Evolutionary conservation across 495 filamentous ascomycete genomes (phyloP).

Genomic region (Cercophora sp.): DNA sequence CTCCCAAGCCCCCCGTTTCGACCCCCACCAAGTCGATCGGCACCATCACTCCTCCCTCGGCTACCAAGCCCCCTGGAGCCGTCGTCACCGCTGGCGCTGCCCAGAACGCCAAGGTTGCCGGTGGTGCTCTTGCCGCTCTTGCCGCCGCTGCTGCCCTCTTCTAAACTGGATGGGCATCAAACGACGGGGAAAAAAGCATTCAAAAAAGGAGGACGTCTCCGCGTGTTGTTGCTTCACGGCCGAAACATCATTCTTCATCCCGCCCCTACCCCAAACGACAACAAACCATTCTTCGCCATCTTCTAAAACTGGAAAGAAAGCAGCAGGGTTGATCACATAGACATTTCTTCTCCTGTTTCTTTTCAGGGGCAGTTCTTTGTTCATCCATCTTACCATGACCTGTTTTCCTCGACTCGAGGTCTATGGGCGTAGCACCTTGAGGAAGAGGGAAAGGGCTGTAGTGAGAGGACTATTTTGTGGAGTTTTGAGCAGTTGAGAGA

Average conservation of each 20-base stretch:
- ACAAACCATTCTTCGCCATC: neutral
- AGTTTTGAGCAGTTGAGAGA: neutral
- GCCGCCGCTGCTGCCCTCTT: conserved; percentile 31
- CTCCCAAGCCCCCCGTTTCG: conserved; percentile 9
- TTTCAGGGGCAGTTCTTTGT: too few relatives aligned
- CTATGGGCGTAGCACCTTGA: neutral
- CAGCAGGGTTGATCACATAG: too few relatives aligned
- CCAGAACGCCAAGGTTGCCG: conserved; percentile 25
- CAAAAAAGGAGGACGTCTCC: neutral
- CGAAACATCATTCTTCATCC: conserved; percentile 6
- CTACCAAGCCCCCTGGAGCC: conserved; percentile 7
- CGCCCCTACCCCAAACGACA: neutral
- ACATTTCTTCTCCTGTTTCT: neutral
- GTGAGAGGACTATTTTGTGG: neutral
- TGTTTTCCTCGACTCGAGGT: neutral
- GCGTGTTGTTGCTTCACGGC: conserved; percentile 1
- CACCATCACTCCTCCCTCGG: conserved; percentile 13
- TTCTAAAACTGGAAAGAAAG: too few relatives aligned
- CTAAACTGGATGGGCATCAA: conserved; percentile 3
- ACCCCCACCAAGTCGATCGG: conserved; percentile 17
- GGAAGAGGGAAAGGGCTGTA: neutral
- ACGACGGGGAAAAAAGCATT: neutral
- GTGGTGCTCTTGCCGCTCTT: conserved; percentile 31
- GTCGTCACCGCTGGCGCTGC: conserved; percentile 31
- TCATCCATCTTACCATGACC: too few relatives aligned